Evolutionary conservation across 768 basidiomycete genomes (phyloP).

Genomic region (Termitomyces titanicus): DNA sequence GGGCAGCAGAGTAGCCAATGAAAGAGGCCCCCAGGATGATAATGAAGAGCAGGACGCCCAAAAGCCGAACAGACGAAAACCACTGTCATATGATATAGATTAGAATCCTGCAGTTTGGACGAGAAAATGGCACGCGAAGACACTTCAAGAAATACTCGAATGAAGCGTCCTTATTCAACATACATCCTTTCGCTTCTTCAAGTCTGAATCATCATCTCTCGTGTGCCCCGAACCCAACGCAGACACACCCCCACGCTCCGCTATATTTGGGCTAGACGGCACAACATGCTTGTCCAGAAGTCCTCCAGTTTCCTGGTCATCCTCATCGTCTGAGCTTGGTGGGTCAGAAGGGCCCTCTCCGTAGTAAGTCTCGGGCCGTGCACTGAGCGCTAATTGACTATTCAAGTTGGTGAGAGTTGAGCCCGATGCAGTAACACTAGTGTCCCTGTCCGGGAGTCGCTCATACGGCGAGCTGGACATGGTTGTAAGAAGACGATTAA

Average conservation of each 20-base stretch:
- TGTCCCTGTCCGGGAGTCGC: slow-evolving; percentile 10
- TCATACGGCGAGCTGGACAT: slow-evolving; percentile 15
- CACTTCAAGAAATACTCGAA: background rate
- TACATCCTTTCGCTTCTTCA: slow-evolving; percentile 10
- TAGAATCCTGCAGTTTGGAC: background rate
- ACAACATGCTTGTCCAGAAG: slow-evolving; percentile 44
- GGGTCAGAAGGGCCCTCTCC: slow-evolving; percentile 75
- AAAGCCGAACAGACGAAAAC: slow-evolving; percentile 51
- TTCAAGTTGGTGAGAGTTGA: slow-evolving; percentile 10
- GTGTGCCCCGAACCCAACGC: slow-evolving; percentile 9
- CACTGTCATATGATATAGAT: slow-evolving; percentile 29
- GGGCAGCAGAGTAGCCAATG: slow-evolving; percentile 78
- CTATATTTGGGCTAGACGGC: slow-evolving; percentile 21
- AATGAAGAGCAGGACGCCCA: slow-evolving; percentile 63
- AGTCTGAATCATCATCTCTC: slow-evolving; percentile 3
- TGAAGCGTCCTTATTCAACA: background rate
- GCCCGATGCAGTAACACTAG: background rate
- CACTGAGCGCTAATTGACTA: slow-evolving; percentile 6
- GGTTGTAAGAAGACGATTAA: background rate
- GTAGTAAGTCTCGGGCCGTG: slow-evolving; percentile 49
- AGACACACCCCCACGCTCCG: slow-evolving; percentile 17
- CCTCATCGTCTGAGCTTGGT: slow-evolving; percentile 78
- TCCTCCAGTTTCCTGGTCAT: slow-evolving; percentile 29
- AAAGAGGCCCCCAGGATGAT: slow-evolving; percentile 49
- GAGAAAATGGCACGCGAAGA: background rate